Percentiles rank a stretch among this genome's conserved stretches.
Conservation (phyloP, 495 filamentous ascomycete species). For the Staphylotrichum longicolle region DNA sequence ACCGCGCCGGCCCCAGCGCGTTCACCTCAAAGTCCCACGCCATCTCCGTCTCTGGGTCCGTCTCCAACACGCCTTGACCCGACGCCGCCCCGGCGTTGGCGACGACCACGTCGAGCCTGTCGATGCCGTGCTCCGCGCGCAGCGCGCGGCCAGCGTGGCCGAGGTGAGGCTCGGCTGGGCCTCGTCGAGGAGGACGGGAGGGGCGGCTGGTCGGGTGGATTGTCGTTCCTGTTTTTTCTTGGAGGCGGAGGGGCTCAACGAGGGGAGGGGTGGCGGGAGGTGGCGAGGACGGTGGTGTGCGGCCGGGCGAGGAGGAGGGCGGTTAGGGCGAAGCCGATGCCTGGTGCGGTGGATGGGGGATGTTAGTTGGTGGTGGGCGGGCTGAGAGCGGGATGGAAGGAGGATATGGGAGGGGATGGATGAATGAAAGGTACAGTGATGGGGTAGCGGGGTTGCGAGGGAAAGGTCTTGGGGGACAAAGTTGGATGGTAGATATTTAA, state of each 20-base stretch:
- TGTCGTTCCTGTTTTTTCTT: background rate
- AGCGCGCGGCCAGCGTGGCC: conserved; percentile 30
- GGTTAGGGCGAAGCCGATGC: conserved; percentile 48
- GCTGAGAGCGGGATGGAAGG: background rate
- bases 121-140: conserved; percentile 28
- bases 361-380: conserved; percentile 9
- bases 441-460: background rate
- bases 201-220: conserved; percentile 33
- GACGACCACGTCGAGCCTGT: conserved; percentile 49
- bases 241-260: conserved; percentile 27
- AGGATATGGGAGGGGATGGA: background rate
- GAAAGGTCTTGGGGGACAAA: too few species aligned
- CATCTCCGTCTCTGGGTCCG: conserved; percentile 19
- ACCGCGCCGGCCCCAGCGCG: conserved; percentile 29
- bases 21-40: conserved; percentile 34
- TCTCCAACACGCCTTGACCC: conserved; percentile 20
- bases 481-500: too few species aligned
- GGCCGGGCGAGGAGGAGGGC: conserved; percentile 41
- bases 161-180: conserved; percentile 30
- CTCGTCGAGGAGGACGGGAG: conserved; percentile 36
- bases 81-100: conserved; percentile 48
- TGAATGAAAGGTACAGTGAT: background rate
- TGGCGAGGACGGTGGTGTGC: conserved; percentile 50
- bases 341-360: conserved; percentile 22
- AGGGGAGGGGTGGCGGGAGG: conserved; percentile 39